Evolutionary conservation across 148 eudicot genomes (phyloP), one percentile per base, ranked within the genome.

Genomic region (Gaultheria prostrata): DNA sequence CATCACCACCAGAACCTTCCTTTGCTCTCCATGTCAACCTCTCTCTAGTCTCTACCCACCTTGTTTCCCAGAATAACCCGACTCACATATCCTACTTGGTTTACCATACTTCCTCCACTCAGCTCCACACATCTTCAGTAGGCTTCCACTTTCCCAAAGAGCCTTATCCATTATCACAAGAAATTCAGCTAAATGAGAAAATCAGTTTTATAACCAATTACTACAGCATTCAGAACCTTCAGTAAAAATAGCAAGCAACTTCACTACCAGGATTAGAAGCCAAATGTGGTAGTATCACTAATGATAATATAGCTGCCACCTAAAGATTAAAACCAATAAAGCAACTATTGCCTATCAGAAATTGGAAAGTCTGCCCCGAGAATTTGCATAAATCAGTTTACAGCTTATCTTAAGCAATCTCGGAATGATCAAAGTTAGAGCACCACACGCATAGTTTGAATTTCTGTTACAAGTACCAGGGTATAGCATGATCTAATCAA

Each of bases 321-420:
- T 6, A 50, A 51, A 50, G 6, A 17, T 14, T 77, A 28, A 77
- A 50, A 49, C 8, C 0, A 10, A 35, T 49, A 13, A 46, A 21
- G 28, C 39, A 28, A 51, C 76, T 45, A 80, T 48, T 9, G 1
- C 10, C 12, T 17, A 24, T 24, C 26, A 65, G 15, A 24, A 80
- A 67, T 49, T 45, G 32, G 35, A 28, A 14, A 69, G 76, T 28
- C 83, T 46, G 83, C 75, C 32, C 59, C 51, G 51, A 17, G 26
- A 26, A 59, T 39, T 61, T 61, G 71, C 76, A 26, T 28, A 50
- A 48, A 49, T 30, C 33, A 4, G 7, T 21, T 80, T 39, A 43
- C 26, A 70, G 77, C 21, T 71, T 21, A 20, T 50, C 56, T 71
- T 72, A 72, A 82, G 53, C 32, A 72, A 81, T 67, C 70, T 67